Conservation (phyloP, 129 eudicot genomes). For the Centaurea solstitialis region DNA sequence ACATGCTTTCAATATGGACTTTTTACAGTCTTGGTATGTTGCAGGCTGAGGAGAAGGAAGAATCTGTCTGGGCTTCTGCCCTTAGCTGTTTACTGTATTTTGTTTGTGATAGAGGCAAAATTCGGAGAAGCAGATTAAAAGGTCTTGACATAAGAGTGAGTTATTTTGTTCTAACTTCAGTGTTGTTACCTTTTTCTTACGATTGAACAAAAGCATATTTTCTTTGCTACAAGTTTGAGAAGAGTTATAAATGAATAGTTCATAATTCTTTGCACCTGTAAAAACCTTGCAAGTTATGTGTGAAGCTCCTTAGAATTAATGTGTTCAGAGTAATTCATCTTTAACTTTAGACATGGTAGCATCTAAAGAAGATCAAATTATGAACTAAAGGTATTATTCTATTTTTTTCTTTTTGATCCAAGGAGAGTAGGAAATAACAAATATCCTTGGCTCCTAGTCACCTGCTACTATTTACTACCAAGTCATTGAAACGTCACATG, state of each 20-base stretch:
- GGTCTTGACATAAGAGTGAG: constrained; percentile 98
- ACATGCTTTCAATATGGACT: not conserved
- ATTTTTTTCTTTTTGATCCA: not conserved
- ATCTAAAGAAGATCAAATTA: not conserved
- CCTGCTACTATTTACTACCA: not conserved
- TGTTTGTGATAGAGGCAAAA: constrained; percentile 93
- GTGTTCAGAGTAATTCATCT: not conserved
- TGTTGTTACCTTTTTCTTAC: not conserved
- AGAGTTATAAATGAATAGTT: constrained; percentile 9
- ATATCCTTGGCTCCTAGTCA: not conserved
- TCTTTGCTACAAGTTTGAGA: constrained; percentile 9
- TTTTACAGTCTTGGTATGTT: constrained; percentile 6
- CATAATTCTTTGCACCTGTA: not conserved
- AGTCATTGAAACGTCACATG: not conserved
- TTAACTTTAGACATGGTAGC: not conserved
- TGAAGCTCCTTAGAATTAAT: not conserved
- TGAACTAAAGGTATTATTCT: not conserved
- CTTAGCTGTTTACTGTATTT: constrained; percentile 94
- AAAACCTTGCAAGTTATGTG: not conserved
- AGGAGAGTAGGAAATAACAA: not conserved
- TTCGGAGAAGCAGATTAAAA: constrained; percentile 84
- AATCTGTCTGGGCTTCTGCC: constrained; percentile 97
- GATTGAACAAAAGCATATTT: constrained; percentile 7
- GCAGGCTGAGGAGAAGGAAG: constrained; percentile 91
- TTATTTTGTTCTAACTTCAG: constrained; percentile 15